These are phyloP conservation scores for Neospermospora avenae DNA, from an alignment of 2,329 filamentous ascomycete genomes.

Conservation along the genomic window DNA sequence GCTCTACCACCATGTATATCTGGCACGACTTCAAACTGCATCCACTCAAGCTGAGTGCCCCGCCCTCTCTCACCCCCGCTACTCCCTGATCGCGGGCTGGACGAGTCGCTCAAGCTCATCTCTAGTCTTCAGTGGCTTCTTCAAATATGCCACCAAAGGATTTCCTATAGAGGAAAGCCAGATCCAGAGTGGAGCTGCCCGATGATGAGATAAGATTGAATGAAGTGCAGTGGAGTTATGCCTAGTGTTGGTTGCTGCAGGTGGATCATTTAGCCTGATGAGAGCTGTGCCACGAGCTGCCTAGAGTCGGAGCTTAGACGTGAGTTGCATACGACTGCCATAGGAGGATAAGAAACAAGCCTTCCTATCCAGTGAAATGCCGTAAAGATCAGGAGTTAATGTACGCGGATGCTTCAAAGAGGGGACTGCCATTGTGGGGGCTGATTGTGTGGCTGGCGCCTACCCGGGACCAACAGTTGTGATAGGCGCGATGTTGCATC, in stretches of 20 bases:
- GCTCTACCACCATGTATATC: not conserved
- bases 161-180: not conserved
- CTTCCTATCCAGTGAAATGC: not conserved
- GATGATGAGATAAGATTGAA: not conserved
- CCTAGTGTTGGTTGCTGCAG: not conserved
- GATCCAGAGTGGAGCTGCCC: not conserved
- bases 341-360: not conserved
- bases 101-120: not conserved
- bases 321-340: not conserved
- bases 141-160: not conserved
- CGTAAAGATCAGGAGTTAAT: not conserved
- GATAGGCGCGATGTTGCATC: conserved; percentile 1
- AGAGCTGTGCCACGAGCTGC: not conserved
- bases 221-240: not conserved
- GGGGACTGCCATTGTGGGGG: not conserved
- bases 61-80: not conserved
- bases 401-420: not conserved
- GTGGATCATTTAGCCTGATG: not conserved
- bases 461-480: not conserved
- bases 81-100: not conserved
- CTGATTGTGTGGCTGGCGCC: not conserved
- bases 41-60: conserved; percentile 2
- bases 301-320: not conserved
- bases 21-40: not conserved
- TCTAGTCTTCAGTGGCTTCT: not conserved